phyloP scores from a whole-genome alignment of 2,329 filamentous ascomycete genomes.

The Fusarium zealandicum region DNA sequence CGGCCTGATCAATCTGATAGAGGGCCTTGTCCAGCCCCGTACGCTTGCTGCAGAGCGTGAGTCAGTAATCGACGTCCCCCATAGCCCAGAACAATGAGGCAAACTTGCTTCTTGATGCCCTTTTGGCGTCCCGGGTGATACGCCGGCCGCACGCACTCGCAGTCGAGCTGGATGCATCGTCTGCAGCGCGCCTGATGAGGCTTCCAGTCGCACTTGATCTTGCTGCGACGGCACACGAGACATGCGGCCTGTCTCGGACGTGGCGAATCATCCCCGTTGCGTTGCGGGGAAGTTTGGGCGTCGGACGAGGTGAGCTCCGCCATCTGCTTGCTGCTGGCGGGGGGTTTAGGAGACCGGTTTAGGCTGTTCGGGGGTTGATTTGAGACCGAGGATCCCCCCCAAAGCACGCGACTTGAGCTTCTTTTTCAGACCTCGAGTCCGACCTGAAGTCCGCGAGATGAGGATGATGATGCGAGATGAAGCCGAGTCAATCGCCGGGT shows the following conservation, averaged over 20 bases:
- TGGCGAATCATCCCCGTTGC: conserved; percentile 37
- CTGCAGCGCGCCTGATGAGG: conserved; percentile 62
- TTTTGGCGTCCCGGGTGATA: conserved; percentile 78
- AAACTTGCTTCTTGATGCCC: conserved; percentile 74
- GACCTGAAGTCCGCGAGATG: conserved; percentile 9
- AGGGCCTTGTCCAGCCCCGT: conserved; percentile 78
- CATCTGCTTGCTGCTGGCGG: conserved; percentile 3
- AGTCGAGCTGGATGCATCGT: conserved; percentile 63
- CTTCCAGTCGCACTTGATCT: conserved; percentile 70
- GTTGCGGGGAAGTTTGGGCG: conserved; percentile 27
- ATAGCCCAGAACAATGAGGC: neutral
- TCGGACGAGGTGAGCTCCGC: conserved; percentile 25
- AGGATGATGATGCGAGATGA: conserved; percentile 9
- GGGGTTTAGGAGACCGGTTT: neutral
- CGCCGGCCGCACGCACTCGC: conserved; percentile 73
- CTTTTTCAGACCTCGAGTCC: no score
- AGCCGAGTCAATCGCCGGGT: conserved; percentile 20
- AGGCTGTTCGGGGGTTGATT: conserved; percentile 24
- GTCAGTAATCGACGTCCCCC: conserved; percentile 4
- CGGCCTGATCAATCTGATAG: conserved; percentile 75
- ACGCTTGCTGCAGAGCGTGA: conserved; percentile 63
- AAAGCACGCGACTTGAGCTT: conserved; percentile 16
- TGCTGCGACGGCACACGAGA: conserved; percentile 70
- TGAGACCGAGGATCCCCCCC: conserved; percentile 13
- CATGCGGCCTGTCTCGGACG: conserved; percentile 60